These are phyloP conservation scores for Onygenales sp. DNA, from an alignment of 2,329 filamentous ascomycete species.

Conservation along the genomic window DNA sequence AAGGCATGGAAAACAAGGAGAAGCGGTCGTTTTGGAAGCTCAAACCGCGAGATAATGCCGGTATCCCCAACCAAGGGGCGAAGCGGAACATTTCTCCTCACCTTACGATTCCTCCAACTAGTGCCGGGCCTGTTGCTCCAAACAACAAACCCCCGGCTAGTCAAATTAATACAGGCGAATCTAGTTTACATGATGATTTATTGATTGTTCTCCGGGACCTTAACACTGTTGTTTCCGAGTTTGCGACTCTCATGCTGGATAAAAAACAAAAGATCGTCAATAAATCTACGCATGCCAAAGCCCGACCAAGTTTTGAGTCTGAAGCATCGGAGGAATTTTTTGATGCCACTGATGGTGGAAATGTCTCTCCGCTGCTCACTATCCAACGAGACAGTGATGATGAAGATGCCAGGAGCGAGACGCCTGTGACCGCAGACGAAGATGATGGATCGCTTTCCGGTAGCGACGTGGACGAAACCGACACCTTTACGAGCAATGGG, in stretches of 20 bases:
- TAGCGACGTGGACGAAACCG: conserved; percentile 45
- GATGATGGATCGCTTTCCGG: conserved; percentile 54
- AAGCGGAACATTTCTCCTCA: conserved; percentile 44
- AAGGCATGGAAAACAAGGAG: conserved; percentile 36
- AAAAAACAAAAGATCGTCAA: conserved; percentile 66
- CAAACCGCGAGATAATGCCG: conserved; percentile 54
- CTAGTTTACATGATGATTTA: conserved; percentile 68
- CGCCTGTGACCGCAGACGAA: conserved; percentile 37
- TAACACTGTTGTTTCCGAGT: conserved; percentile 73
- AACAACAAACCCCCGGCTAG: conserved; percentile 18
- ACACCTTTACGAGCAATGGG: conserved; percentile 28
- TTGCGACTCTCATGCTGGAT: conserved; percentile 64
- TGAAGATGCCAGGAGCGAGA: conserved; percentile 48
- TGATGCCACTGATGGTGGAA: conserved; percentile 62
- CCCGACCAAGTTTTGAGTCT: conserved; percentile 68
- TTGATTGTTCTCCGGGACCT: conserved; percentile 75
- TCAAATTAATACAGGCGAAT: not conserved
- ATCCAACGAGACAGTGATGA: conserved; percentile 66
- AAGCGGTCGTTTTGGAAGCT: conserved; percentile 85
- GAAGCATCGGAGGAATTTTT: conserved; percentile 84
- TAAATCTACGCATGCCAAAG: conserved; percentile 43
- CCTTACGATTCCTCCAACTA: conserved; percentile 38
- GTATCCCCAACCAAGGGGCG: conserved; percentile 32
- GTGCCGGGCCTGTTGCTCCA: conserved; percentile 16
- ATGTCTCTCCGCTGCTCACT: conserved; percentile 58